Conservation (phyloP, 352 stramenopile genomes). For the Pythium rhizo-oryzae region DNA sequence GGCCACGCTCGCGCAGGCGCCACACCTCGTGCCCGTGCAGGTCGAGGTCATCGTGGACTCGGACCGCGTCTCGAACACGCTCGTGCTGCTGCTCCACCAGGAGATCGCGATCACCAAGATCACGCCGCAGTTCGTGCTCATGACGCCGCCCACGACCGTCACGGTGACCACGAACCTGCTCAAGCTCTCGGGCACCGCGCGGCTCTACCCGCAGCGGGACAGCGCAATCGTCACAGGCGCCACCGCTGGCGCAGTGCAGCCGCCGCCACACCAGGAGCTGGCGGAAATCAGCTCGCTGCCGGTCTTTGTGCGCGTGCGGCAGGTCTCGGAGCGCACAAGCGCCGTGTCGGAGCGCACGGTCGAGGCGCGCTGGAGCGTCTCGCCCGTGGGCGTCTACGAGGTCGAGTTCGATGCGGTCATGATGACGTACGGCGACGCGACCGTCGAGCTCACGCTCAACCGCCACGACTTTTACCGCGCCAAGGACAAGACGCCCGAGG, state of each 20-base stretch:
- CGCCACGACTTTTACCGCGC: constrained; percentile 48
- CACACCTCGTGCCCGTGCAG: constrained; percentile 46
- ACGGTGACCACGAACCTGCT: constrained; percentile 61
- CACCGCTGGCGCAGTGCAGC: too few relatives aligned
- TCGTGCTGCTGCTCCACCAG: constrained; percentile 56
- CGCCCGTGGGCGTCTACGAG: constrained; percentile 54
- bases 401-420: constrained; percentile 60
- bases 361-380: constrained; percentile 57
- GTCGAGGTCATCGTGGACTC: constrained; percentile 69
- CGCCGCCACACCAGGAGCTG: constrained; percentile 16
- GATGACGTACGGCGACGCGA: constrained; percentile 51
- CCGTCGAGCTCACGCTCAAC: constrained; percentile 64
- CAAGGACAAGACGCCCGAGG: constrained; percentile 42
- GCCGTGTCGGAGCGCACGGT: constrained; percentile 53
- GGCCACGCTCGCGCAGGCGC: constrained; percentile 43
- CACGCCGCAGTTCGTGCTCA: constrained; percentile 59
- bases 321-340: constrained; percentile 54
- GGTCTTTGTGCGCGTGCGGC: constrained; percentile 57
- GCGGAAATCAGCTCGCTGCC: constrained; percentile 51
- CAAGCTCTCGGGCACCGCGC: constrained; percentile 37
- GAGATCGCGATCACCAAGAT: constrained; percentile 52
- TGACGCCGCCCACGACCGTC: constrained; percentile 44
- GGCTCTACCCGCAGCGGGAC: constrained; percentile 15
- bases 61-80: constrained; percentile 51
- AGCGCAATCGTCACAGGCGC: constrained; percentile 2